phyloP scores from a whole-genome alignment of 2,329 filamentous ascomycete species.

The Xylaria sp. region DNA sequence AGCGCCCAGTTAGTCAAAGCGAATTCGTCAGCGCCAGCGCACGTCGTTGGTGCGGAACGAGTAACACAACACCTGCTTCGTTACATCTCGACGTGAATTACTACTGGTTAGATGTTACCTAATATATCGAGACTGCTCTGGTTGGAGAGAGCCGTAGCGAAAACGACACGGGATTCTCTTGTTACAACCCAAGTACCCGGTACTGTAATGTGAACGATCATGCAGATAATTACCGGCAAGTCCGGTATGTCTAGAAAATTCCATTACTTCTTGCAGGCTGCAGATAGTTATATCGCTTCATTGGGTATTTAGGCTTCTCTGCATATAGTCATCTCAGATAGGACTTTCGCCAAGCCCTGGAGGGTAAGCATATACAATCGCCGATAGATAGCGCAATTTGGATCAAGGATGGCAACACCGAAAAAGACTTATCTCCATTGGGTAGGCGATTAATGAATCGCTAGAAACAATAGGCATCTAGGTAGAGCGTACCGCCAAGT shows the following conservation, averaged over 20 bases:
- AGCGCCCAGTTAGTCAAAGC: slow-evolving; percentile 16
- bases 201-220: not conserved
- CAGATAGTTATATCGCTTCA: slow-evolving; percentile 7
- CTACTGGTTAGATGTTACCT: not conserved
- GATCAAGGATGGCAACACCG: slow-evolving; percentile 32
- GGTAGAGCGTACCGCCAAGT: slow-evolving; percentile 12
- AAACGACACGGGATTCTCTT: not conserved
- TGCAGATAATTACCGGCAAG: not conserved
- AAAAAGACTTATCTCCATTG: slow-evolving; percentile 29
- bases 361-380: slow-evolving; percentile 8
- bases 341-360: slow-evolving; percentile 20
- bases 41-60: not conserved
- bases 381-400: slow-evolving; percentile 20
- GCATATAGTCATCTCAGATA: slow-evolving; percentile 10
- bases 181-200: not conserved
- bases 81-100: not conserved
- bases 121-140: not conserved
- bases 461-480: not conserved
- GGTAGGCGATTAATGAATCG: slow-evolving; percentile 18
- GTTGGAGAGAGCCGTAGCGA: not conserved
- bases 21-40: slow-evolving; percentile 14
- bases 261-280: slow-evolving; percentile 11
- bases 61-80: not conserved
- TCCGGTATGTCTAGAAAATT: slow-evolving; percentile 10
- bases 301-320: slow-evolving; percentile 2